A percentile compares a stretch with the other conserved stretches of the same genome.
phyloP scores from a whole-genome alignment of 768 basidiomycete species.

The Pleurotus platypus region DNA sequence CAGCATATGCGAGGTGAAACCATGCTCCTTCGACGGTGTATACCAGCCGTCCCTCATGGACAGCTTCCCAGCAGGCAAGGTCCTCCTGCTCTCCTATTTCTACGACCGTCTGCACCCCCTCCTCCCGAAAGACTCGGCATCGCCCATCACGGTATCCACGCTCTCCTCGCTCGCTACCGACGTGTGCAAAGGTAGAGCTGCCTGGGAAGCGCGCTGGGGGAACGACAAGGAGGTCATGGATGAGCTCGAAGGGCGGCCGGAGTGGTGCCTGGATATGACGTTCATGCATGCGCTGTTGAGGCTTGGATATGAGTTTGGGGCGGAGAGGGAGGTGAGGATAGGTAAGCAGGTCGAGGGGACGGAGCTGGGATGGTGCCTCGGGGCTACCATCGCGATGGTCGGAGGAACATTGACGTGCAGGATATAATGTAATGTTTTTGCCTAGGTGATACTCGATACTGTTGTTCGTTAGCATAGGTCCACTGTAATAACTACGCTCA shows the following conservation, averaged over 20 bases:
- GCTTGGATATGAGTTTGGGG: conserved; percentile 87
- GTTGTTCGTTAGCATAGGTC: too few species aligned
- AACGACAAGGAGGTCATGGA: conserved; percentile 29
- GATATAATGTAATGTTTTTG: conserved; percentile 15
- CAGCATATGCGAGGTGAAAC: conserved; percentile 85
- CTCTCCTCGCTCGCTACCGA: conserved; percentile 60
- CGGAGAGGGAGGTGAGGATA: conserved; percentile 61
- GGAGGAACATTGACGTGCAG: conserved; percentile 57
- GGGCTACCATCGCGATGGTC: conserved; percentile 77
- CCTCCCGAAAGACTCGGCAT: conserved; percentile 27
- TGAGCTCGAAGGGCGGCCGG: conserved; percentile 81
- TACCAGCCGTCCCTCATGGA: conserved; percentile 93
- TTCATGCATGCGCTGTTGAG: conserved; percentile 89
- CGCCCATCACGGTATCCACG: conserved; percentile 46
- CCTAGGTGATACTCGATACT: too few species aligned
- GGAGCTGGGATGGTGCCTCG: conserved; percentile 92
- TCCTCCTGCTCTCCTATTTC: conserved; percentile 96
- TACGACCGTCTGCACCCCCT: conserved; percentile 91
- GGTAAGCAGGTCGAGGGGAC: conserved; percentile 88
- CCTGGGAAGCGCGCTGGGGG: conserved; percentile 56
- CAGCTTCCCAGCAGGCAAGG: conserved; percentile 80
- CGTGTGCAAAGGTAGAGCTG: conserved; percentile 67
- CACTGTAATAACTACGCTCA: too few species aligned
- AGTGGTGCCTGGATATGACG: conserved; percentile 94
- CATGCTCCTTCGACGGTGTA: conserved; percentile 96